Percentiles rank a stretch among this genome's conserved stretches.
phyloP scores from a whole-genome alignment of 225 moss, liverwort and hornwort genomes.

The Neckera pumila region DNA sequence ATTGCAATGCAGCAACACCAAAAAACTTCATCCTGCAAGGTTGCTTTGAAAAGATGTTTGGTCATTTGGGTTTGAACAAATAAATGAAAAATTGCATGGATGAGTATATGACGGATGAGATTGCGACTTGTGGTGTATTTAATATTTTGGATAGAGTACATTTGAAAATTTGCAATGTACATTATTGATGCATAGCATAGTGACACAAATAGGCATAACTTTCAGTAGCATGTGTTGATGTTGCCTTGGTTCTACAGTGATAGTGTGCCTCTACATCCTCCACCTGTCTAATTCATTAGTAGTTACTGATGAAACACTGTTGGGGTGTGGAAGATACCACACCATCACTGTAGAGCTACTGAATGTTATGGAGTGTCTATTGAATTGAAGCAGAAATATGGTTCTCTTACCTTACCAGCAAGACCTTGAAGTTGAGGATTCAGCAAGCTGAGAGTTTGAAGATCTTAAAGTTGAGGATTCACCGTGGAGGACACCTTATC shows the following conservation, averaged over 20 bases:
- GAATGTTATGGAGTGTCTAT: no score
- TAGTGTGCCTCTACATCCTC: no score
- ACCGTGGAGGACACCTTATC: rapidly evolving
- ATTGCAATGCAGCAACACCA: not conserved
- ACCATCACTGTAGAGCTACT: no score
- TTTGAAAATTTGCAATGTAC: not conserved
- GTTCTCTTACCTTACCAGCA: not conserved
- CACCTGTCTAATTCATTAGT: no score
- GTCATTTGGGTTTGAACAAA: not conserved
- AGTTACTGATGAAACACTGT: no score
- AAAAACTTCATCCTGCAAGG: not conserved
- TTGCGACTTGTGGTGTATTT: not conserved
- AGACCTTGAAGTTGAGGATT: not conserved
- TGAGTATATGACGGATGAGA: not conserved
- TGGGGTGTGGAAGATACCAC: no score
- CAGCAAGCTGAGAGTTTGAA: no score
- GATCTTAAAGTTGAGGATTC: not conserved
- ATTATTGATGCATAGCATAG: no score
- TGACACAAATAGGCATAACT: not conserved
- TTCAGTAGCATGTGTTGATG: no score
- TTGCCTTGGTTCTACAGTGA: no score
- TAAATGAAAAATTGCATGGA: not conserved
- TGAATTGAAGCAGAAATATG: not conserved
- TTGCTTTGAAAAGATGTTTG: not conserved
- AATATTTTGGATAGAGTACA: not conserved